Conservation (phyloP, 83 land plant species). For the Picea engelmannii region DNA sequence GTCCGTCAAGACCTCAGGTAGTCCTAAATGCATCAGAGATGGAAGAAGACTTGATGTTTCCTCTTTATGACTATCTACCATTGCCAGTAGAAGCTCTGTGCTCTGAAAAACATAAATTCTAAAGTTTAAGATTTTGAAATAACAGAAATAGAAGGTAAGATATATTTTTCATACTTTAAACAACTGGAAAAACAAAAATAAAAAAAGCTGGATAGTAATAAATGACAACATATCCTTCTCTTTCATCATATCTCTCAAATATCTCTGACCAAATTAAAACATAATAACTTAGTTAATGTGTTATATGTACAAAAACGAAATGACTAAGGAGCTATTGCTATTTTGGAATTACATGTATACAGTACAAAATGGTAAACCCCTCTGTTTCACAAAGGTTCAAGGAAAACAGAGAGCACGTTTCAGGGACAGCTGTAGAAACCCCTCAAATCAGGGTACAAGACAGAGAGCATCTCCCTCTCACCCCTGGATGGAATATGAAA, state of each 20-base stretch:
- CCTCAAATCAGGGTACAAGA: too few relatives aligned
- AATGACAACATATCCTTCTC: background rate
- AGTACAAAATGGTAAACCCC: too few relatives aligned
- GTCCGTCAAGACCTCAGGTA: conserved; percentile 37
- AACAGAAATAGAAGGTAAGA: background rate
- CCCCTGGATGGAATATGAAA: too few relatives aligned
- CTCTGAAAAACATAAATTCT: conserved; percentile 23
- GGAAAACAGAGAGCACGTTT: too few relatives aligned
- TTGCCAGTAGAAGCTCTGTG: conserved; percentile 42
- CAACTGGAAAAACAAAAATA: background rate
- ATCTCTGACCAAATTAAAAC: background rate
- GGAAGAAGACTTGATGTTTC: conserved; percentile 30
- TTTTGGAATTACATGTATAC: too few relatives aligned
- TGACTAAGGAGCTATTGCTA: too few relatives aligned
- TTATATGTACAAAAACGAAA: too few relatives aligned
- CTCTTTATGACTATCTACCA: conserved; percentile 44
- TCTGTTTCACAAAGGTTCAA: too few relatives aligned
- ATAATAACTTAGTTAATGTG: background rate
- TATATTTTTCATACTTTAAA: background rate
- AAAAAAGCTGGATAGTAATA: too few relatives aligned
- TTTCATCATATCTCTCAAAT: conserved; percentile 1
- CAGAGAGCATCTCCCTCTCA: too few relatives aligned
- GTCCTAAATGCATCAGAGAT: conserved; percentile 28
- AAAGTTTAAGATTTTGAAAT: background rate
- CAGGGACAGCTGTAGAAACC: too few relatives aligned